These are phyloP conservation scores for Sindora glabra DNA, from an alignment of 306 rosid species.

Conservation along the genomic window DNA sequence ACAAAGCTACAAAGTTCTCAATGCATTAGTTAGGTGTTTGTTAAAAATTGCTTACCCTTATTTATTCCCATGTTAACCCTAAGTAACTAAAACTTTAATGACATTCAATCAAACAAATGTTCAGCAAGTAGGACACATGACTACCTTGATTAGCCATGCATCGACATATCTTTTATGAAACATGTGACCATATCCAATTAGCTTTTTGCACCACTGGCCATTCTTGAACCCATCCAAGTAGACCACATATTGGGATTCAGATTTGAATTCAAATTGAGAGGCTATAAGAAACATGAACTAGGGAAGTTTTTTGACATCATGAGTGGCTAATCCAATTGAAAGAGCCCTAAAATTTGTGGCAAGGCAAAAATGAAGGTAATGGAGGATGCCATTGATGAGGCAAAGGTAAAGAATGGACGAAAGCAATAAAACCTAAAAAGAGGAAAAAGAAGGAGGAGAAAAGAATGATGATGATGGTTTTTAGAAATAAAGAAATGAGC, in stretches of 20 bases:
- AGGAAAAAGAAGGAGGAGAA: no score
- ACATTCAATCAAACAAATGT: conserved; percentile 44
- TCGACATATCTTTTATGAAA: conserved; percentile 72
- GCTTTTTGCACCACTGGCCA: conserved; percentile 73
- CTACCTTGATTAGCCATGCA: conserved; percentile 64
- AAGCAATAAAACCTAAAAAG: no score
- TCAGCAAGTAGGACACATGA: conserved; percentile 80
- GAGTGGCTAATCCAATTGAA: conserved; percentile 28
- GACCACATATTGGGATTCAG: conserved; percentile 52
- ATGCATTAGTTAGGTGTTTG: conserved; percentile 10
- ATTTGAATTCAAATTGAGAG: neutral
- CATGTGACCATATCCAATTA: conserved; percentile 53
- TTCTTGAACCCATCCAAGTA: conserved; percentile 58
- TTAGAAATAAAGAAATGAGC: no score
- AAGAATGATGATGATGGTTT: no score
- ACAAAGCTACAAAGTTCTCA: conserved; percentile 33
- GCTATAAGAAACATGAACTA: conserved; percentile 47
- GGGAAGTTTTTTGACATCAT: conserved; percentile 45
- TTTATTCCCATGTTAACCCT: conserved; percentile 16
- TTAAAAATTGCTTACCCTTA: conserved; percentile 19
- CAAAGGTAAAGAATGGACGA: no score
- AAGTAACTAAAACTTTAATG: neutral
- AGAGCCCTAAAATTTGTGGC: neutral
- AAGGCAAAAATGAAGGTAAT: no score
- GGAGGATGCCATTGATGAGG: no score